Evolutionary conservation across 2,329 filamentous ascomycete genomes (phyloP).

Genomic region (Claviceps sp.): DNA sequence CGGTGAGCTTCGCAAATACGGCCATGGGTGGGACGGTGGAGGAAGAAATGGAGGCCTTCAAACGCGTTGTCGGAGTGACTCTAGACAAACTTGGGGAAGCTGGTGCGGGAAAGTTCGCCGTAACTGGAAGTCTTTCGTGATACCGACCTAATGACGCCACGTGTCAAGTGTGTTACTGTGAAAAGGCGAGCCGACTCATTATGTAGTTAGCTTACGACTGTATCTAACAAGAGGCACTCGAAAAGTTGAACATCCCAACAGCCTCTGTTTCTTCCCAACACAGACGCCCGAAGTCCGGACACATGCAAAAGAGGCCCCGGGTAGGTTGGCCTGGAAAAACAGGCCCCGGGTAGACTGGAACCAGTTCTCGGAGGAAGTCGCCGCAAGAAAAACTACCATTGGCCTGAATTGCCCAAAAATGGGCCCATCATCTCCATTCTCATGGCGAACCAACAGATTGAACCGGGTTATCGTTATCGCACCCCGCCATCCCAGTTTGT

Average conservation of each 20-base stretch:
- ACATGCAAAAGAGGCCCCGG: too few relatives aligned
- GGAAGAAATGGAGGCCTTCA: constrained; percentile 87
- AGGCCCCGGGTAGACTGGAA: neutral
- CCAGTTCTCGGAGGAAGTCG: neutral
- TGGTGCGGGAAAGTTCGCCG: constrained; percentile 4
- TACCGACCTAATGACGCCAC: neutral
- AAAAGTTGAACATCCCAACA: neutral
- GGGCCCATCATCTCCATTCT: neutral
- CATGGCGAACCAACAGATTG: neutral
- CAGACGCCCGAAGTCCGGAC: too few relatives aligned
- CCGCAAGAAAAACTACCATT: neutral
- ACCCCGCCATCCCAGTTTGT: constrained; percentile 17
- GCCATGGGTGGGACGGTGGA: constrained; percentile 72
- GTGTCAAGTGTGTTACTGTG: neutral
- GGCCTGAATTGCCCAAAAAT: neutral
- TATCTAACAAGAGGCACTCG: neutral
- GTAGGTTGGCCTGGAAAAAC: too few relatives aligned
- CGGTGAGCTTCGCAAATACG: constrained; percentile 60
- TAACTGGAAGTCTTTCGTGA: neutral
- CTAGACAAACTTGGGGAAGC: constrained; percentile 16
- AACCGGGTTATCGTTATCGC: constrained; percentile 27
- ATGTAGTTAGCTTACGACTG: neutral
- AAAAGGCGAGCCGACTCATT: neutral
- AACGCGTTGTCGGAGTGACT: constrained; percentile 58
- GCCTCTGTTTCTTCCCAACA: neutral